Evolutionary conservation across 2,329 filamentous ascomycete genomes (phyloP), one percentile per base, ranked within the genome.

Genomic region (Didymella pinodella): DNA sequence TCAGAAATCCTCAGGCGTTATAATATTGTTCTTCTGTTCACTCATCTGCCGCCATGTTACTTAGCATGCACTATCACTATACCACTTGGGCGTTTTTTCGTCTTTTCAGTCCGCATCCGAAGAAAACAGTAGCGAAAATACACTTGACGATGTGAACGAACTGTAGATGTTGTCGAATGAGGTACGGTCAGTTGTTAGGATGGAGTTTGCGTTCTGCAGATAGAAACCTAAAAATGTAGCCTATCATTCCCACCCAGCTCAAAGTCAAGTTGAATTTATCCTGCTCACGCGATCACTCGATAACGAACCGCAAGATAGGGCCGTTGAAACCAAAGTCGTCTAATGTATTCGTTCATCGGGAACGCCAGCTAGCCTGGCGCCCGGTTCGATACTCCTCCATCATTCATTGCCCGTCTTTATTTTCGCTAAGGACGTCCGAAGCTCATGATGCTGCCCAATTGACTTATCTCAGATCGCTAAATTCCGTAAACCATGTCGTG

Each of bases 361-460:
- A 63, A 65, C 67, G 67, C 72, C 67, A 65, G 73, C 73, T 75
- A 75, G 38, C 69, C 73, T 68, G 64, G 69, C 71, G 66, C 59
- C 63, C 66, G 62, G 53, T 57, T 65, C 57, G 59, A 67, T 64
- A 65, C 65, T 44, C 48, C 46, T 65, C 68, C 60, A 60, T 59
- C 62, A 57, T 60, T 68, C 65, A 48, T 64, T 56, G 52, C 62
- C 62, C 62, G 50, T 67, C 57, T 63, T 62, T 61, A 51, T 70
- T 69, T 68, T 69, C 64, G 62, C 67, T 70, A 68, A 66, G 55
- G 67, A 72, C 70, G 65, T 65, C 63, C 64, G 54, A 65, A 65
- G 58, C 65, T 63, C 64, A 58, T 71, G 56, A 63, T 65, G 54
- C 54, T 57, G 52, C 49, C 62, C 49, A 52, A 67, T 51, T 53